phyloP scores from a whole-genome alignment of 169 alveolate species.

The Plasmodium chabaudi region DNA sequence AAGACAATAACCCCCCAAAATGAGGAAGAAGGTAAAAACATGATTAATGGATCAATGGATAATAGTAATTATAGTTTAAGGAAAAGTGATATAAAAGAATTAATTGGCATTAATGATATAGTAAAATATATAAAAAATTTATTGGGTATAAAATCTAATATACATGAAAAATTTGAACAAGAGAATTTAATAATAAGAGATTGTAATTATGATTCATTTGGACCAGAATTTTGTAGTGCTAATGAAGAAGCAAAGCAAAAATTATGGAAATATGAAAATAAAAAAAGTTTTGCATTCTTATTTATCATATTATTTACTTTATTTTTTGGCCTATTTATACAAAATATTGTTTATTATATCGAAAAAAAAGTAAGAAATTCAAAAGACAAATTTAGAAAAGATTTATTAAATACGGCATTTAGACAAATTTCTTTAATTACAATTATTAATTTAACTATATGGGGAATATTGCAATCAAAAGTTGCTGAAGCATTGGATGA shows the following conservation, averaged over 20 bases:
- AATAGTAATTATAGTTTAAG: conserved; percentile 31
- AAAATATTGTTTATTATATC: conserved; percentile 66
- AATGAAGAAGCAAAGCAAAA: conserved; percentile 78
- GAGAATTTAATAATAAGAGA: conserved; percentile 70
- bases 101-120: conserved; percentile 55
- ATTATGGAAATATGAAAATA: conserved; percentile 77
- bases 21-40: not conserved
- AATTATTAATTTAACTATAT: conserved; percentile 84
- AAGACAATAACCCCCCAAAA: not conserved
- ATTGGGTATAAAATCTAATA: conserved; percentile 74
- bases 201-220: conserved; percentile 82
- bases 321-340: conserved; percentile 78
- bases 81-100: conserved; percentile 46
- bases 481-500: conserved; percentile 84
- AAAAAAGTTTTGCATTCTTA: conserved; percentile 77
- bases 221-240: conserved; percentile 82
- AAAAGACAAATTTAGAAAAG: conserved; percentile 85
- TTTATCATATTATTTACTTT: conserved; percentile 79
- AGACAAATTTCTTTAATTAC: conserved; percentile 87
- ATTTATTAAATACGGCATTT: conserved; percentile 86
- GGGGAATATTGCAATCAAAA: conserved; percentile 89
- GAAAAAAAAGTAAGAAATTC: conserved; percentile 81
- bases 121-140: conserved; percentile 48
- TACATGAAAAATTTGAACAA: conserved; percentile 72
- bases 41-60: conserved; percentile 1